Conservation (phyloP, 169 alveolate genomes). For the Ichthyophthirius multifiliis region DNA sequence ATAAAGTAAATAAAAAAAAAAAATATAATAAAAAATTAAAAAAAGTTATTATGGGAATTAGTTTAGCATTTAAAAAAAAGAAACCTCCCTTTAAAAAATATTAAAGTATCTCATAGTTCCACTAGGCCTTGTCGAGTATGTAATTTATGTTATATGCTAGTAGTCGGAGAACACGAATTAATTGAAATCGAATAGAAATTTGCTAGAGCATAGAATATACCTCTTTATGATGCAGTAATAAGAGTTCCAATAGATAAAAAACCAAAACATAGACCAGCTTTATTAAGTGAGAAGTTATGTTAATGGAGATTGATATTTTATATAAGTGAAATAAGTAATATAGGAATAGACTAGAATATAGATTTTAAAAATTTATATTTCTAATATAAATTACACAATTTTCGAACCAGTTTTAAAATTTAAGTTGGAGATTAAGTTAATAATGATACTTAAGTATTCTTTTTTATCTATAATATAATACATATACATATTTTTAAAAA, state of each 20-base stretch:
- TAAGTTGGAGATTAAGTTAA: not conserved
- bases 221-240: conserved; percentile 42
- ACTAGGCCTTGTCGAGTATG: conserved; percentile 79
- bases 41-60: conserved; percentile 62
- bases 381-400: conserved; percentile 21
- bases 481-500: no score
- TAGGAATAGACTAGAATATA: conserved; percentile 29
- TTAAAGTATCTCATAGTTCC: conserved; percentile 55
- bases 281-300: conserved; percentile 33
- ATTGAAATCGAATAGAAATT: conserved; percentile 73
- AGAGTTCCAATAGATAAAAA: conserved; percentile 47
- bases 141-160: conserved; percentile 74
- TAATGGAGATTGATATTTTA: conserved; percentile 64
- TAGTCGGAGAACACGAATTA: conserved; percentile 82
- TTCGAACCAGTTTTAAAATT: conserved; percentile 27
- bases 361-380: conserved; percentile 28
- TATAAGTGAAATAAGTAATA: conserved; percentile 38
- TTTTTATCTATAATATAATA: no score
- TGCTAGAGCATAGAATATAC: conserved; percentile 54
- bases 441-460: no score
- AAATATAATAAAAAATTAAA: not conserved
- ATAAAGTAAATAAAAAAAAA: conserved; percentile 21
- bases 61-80: conserved; percentile 70
- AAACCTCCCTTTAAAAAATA: conserved; percentile 37
- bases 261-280: conserved; percentile 49